These are phyloP conservation scores for Clonostachys chloroleuca DNA, from an alignment of 2,329 filamentous ascomycete species.

Conservation along the genomic window DNA sequence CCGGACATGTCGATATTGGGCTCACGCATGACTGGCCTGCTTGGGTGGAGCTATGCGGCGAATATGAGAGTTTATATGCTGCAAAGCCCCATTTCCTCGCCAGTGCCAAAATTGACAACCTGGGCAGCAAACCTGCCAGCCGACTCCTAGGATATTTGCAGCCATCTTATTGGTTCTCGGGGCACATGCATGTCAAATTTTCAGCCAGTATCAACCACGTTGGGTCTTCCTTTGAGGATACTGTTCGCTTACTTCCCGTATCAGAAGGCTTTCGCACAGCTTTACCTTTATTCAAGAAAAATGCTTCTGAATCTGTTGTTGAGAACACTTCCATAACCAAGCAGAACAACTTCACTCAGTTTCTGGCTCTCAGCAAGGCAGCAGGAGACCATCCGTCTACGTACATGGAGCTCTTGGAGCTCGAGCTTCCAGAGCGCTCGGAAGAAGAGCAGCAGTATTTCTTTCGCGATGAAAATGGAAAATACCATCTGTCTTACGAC, in stretches of 20 bases:
- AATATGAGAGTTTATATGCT: constrained; percentile 62
- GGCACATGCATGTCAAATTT: constrained; percentile 89
- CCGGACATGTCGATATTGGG: constrained; percentile 86
- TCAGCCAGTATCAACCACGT: constrained; percentile 58
- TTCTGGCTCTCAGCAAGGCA: constrained; percentile 82
- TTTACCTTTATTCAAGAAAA: constrained; percentile 21
- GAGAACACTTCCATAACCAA: constrained; percentile 68
- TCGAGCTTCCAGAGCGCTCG: constrained; percentile 48
- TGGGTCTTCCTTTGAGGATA: constrained; percentile 20
- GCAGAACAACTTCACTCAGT: constrained; percentile 73
- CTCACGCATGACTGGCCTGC: constrained; percentile 96
- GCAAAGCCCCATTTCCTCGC: constrained; percentile 70
- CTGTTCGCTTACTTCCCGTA: background rate
- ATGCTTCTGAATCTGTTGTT: constrained; percentile 34
- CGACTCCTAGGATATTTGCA: constrained; percentile 77
- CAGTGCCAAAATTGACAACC: constrained; percentile 69
- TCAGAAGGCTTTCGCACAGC: background rate
- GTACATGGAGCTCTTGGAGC: constrained; percentile 38
- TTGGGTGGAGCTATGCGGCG: constrained; percentile 73
- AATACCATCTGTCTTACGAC: constrained; percentile 72
- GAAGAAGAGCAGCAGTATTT: constrained; percentile 12
- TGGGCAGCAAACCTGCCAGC: constrained; percentile 78
- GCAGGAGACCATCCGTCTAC: constrained; percentile 76
- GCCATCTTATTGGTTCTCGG: constrained; percentile 87
- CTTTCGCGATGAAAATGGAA: constrained; percentile 18